Evolutionary conservation across 805 yeast genomes (phyloP), one percentile per base, ranked within the genome.

Genomic region (Yamadazyma phyllophila): DNA sequence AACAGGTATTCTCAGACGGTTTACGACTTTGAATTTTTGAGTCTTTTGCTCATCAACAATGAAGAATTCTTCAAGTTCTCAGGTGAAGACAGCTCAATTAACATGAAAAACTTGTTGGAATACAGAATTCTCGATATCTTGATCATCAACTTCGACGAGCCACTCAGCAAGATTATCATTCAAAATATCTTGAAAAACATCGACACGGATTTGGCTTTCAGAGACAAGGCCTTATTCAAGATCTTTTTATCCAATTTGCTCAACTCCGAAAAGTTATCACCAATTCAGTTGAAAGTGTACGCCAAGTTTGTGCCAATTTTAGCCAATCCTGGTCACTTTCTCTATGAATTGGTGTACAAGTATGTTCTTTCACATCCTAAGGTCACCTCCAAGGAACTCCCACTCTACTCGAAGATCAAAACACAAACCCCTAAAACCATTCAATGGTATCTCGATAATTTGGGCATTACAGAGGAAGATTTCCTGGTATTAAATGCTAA

Each of bases 1-100:
- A 56, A 61, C 30, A 44, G 52, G 2, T 66, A 66, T 37, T 50
- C 52, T 7, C 49, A 61, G 1, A 59, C 69, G 0, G 51, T 66
- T 6, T 87, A 90, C 61, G 92, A 88, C 58, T 76, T 82, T n/a
- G 82, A 84, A 56, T 88, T 90, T 56, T 54, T 90, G 31, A 60
- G 88, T 49, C 67, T 85, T 44, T 58, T 83, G 48, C 63, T 83
- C 4, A 59, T 85, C 31, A 84, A 82, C 59, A 85, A 82, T 53
- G 82, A 80, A 4, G 91, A 85, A 49, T 66, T 86, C 27, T 74
- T 85, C 35, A 62, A 58, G 24, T 45, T 65, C 11, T 67, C 51
- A 32, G 61, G 39, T 5, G 59, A 51, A 4, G 54, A 51, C 13
- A 50, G 45, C 4, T 62, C 59, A 12, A 73, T 83, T 43, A 80